Base-by-base conservation (phyloP, 2,329 filamentous ascomycete species). In the Fusarium duplospermum region DNA sequence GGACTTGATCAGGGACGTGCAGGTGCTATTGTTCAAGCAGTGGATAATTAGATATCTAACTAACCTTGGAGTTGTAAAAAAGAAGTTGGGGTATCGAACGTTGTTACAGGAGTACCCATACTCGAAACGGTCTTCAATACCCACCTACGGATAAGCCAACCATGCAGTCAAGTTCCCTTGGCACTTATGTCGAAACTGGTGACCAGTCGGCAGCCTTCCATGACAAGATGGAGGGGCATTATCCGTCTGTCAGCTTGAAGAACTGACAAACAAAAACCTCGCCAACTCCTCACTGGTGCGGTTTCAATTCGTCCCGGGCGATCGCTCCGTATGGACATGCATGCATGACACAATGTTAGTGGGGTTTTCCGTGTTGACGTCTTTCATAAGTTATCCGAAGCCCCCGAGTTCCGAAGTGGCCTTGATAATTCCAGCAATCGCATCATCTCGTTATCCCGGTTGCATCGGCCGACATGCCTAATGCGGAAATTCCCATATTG, bases 1-100 rank as follows among this genome's bases (percentile, higher is more conserved):
- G 69, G 54, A 6, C 50, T 80, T 8, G 78, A 80, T 9, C 67
- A 77, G 60, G 77, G 78, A 6, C 58, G 54, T 1, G 69, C 60
- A 1, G 78, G 78, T 6, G 69, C 78, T 1, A 73, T 80, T 64
- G 54, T 57, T 24, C 31, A 36, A 31, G 13, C 54, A 7, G 54
- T 57, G 9, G 31, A 57, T 57, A 57, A 57, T 31, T 57, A 57
- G 27, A 33, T 6, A 0, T 20, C 9, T 52, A 10, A 3, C n/a
- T 29, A 9, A 10, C 7, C 18, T 2, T 10, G 3, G 45, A 50
- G 18, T 11, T 50, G 5, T 6, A 47, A 45, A 16, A 14, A 11
- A 18, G 8, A 24, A 10, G 22, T 18, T 2, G 11, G 9, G 22
- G 4, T 11, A 18, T 27, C 16, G 2, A 50, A 18, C 16, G 45